These are phyloP conservation scores for Sugiyamaella xylanicola DNA, from an alignment of 1,139 yeast genomes.

Conservation along the genomic window DNA sequence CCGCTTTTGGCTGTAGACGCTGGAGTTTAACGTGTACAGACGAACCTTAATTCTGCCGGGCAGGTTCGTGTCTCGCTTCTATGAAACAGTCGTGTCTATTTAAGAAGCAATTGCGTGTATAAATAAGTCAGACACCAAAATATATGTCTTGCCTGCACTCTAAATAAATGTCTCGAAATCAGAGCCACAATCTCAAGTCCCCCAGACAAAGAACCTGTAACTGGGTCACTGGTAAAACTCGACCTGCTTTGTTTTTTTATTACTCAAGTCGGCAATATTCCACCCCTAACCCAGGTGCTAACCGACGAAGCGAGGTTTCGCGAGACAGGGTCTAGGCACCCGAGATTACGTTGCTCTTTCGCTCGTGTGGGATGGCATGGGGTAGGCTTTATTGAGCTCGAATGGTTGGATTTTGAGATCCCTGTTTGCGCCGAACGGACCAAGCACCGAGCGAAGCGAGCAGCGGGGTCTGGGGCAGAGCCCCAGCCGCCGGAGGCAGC, in stretches of 20 bases:
- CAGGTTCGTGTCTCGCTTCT: not conserved
- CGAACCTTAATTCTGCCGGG: not conserved
- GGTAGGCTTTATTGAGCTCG: no score
- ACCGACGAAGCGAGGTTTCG: no score
- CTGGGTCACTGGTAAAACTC: not conserved
- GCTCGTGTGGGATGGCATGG: no score
- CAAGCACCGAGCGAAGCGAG: not conserved
- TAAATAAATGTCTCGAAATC: not conserved
- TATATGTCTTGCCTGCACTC: no score
- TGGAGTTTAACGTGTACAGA: not conserved
- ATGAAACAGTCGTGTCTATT: not conserved
- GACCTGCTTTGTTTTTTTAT: not conserved
- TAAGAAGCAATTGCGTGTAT: no score
- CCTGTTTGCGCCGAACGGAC: no score
- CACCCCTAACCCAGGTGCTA: not conserved
- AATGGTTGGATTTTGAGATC: not conserved
- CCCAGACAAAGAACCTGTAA: not conserved
- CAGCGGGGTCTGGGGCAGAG: not conserved
- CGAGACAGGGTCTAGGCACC: no score
- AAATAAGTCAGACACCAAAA: no score
- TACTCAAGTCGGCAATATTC: not conserved
- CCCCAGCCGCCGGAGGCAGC: no score
- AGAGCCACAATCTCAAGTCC: not conserved
- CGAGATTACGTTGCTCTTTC: no score
- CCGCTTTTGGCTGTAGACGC: not conserved